phyloP scores from a whole-genome alignment of 257 asterid species.

The Handroanthus guayacan region DNA sequence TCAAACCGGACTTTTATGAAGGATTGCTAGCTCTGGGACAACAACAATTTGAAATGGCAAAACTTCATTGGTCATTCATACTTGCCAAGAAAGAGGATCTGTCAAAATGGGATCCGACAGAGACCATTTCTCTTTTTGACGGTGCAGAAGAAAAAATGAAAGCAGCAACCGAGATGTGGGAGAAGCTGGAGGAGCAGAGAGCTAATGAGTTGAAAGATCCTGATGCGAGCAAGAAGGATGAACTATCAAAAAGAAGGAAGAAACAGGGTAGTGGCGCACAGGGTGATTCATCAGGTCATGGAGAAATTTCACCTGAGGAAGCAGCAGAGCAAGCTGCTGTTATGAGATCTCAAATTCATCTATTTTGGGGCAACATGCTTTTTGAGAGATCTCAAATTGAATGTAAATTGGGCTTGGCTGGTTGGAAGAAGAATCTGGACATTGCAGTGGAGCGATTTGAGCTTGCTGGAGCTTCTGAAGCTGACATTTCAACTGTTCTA shows the following conservation, averaged over 20 bases:
- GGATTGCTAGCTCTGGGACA: constrained; percentile 91
- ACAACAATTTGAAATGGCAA: constrained; percentile 98
- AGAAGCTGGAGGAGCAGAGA: constrained; percentile 88
- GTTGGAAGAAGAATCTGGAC: constrained; percentile 87
- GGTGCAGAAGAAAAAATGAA: constrained; percentile 89
- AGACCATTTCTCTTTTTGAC: constrained; percentile 75
- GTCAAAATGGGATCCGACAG: constrained; percentile 85
- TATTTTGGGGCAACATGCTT: constrained; percentile 97
- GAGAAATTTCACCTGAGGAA: constrained; percentile 73
- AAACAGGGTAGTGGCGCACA: constrained; percentile 62
- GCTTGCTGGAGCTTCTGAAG: constrained; percentile 96
- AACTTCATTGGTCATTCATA: constrained; percentile 92
- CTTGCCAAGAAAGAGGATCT: constrained; percentile 83
- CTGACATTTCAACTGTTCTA: constrained; percentile 75
- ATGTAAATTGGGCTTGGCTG: constrained; percentile 69
- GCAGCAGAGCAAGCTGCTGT: constrained; percentile 87
- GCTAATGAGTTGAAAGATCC: constrained; percentile 76
- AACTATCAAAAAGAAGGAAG: constrained; percentile 61
- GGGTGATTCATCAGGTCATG: constrained; percentile 56
- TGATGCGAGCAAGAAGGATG: constrained; percentile 68
- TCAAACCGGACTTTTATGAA: constrained; percentile 88
- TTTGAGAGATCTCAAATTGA: constrained; percentile 93
- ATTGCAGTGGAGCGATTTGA: constrained; percentile 79
- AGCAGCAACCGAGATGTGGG: constrained; percentile 94
- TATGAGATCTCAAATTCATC: constrained; percentile 92